These are phyloP conservation scores for Golubevia sp. DNA, from an alignment of 1,284 basidiomycete species.

Conservation along the genomic window DNA sequence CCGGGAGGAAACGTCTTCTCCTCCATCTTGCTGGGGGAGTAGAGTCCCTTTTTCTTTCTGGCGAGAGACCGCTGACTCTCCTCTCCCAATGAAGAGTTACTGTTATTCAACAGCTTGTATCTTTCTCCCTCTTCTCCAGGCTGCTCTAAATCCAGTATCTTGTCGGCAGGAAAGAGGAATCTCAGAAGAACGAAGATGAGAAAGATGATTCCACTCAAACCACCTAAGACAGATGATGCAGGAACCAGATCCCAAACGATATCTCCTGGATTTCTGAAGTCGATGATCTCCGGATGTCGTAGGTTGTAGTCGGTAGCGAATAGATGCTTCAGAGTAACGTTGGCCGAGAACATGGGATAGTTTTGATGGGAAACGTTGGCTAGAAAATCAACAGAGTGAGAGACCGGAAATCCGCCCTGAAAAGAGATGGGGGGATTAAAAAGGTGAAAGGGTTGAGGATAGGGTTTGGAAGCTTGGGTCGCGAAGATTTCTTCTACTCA, in stretches of 20 bases:
- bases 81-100: too few species aligned
- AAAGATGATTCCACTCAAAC: conserved; percentile 25
- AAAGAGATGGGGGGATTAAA: too few species aligned
- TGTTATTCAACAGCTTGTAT: too few species aligned
- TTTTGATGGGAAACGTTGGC: background rate
- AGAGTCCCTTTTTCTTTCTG: too few species aligned
- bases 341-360: conserved; percentile 30
- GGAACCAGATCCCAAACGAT: conserved; percentile 5
- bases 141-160: too few species aligned
- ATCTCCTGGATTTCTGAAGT: conserved; percentile 35
- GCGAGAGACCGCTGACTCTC: too few species aligned
- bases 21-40: too few species aligned
- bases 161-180: conserved; percentile 43
- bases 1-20: too few species aligned
- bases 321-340: conserved; percentile 22
- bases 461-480: too few species aligned
- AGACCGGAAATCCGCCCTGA: background rate
- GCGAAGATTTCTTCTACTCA: too few species aligned
- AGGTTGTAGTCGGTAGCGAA: conserved; percentile 23
- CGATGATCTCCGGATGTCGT: conserved; percentile 25
- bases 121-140: too few species aligned
- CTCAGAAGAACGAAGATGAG: conserved; percentile 39
- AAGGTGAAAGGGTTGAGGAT: too few species aligned
- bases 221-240: conserved; percentile 39
- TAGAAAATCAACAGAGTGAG: background rate